These are phyloP conservation scores for Paramecium bursaria DNA, from an alignment of 73 alveolate genomes.

Conservation along the genomic window DNA sequence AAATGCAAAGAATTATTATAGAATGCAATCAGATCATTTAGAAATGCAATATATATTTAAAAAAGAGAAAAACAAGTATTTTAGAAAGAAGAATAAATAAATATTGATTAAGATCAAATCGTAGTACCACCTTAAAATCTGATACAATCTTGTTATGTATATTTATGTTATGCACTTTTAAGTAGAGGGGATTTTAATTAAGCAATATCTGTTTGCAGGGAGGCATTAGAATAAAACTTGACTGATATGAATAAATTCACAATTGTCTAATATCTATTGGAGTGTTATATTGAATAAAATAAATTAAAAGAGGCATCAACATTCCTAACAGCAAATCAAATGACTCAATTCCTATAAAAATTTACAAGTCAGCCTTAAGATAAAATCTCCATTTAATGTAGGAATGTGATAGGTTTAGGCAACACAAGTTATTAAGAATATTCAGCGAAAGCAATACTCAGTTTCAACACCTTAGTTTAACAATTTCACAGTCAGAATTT, in stretches of 20 bases:
- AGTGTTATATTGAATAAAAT: neutral
- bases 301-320: conserved; percentile 4
- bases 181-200: conserved; percentile 57
- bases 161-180: conserved; percentile 5
- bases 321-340: neutral
- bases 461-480: neutral
- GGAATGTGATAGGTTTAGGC: conserved; percentile 9
- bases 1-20: neutral
- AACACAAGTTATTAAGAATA: neutral
- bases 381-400: neutral
- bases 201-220: conserved; percentile 2
- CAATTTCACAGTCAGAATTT: conserved; percentile 20
- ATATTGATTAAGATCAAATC: neutral
- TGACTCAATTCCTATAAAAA: neutral
- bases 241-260: conserved; percentile 22
- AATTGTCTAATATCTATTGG: conserved; percentile 13
- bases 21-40: conserved; percentile 52
- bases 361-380: neutral
- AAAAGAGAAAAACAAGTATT: conserved; percentile 29
- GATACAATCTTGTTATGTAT: conserved; percentile 24
- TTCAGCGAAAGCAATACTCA: conserved; percentile 4
- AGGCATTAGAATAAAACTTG: conserved; percentile 19
- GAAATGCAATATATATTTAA: conserved; percentile 31
- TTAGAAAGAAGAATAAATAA: conserved; percentile 8
- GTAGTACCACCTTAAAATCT: neutral